Percentiles rank a stretch among this genome's conserved stretches.
Conservation (phyloP, 331 rosid species). For the Acacia pycnantha region DNA sequence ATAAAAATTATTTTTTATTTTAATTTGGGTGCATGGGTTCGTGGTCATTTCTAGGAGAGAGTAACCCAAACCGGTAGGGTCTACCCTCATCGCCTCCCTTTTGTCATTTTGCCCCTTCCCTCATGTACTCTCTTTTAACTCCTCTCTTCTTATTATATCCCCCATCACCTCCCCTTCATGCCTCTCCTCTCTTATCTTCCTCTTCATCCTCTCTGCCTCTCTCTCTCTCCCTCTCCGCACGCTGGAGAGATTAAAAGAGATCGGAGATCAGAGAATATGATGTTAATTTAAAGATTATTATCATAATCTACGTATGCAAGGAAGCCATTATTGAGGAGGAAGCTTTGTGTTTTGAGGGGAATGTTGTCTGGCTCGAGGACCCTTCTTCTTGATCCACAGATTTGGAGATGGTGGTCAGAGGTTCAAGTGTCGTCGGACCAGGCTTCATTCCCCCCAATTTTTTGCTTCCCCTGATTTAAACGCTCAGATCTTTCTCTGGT, state of each 20-base stretch:
- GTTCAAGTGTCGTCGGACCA: constrained; percentile 84
- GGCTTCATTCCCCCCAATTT: constrained; percentile 99
- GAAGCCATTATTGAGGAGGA: constrained; percentile 15
- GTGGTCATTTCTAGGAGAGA: constrained; percentile 86
- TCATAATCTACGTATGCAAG: no score
- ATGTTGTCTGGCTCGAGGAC: constrained; percentile 99
- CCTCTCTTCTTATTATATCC: not conserved
- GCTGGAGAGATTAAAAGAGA: not conserved
- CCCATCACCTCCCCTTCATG: constrained; percentile 13
- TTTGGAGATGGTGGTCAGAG: not conserved
- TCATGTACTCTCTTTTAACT: constrained; percentile 10
- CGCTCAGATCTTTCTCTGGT: not conserved
- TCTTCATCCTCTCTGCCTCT: not conserved
- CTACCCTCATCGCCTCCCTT: constrained; percentile 39
- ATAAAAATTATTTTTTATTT: not conserved
- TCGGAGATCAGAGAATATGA: not conserved
- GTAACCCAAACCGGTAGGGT: constrained; percentile 62
- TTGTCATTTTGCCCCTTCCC: constrained; percentile 57
- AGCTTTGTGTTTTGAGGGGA: constrained; percentile 91
- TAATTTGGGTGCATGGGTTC: constrained; percentile 40
- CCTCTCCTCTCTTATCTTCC: constrained; percentile 22
- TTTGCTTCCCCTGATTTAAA: constrained; percentile 38
- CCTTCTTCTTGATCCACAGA: constrained; percentile 34
- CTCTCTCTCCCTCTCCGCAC: constrained; percentile 24
- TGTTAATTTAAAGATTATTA: not conserved